phyloP scores from a whole-genome alignment of 129 eudicot genomes.

The Artemisia argyi region DNA sequence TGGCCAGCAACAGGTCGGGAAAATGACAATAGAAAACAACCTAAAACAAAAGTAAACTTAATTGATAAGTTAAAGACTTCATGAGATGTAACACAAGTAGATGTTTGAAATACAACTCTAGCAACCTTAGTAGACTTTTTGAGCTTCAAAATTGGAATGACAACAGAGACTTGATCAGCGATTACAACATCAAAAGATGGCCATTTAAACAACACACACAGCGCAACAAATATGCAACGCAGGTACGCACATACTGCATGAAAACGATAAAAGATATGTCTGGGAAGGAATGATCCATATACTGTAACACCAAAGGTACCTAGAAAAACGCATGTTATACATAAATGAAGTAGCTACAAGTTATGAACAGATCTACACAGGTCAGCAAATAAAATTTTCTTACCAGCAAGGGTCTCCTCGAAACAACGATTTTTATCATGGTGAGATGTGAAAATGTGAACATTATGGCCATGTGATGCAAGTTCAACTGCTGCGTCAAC shows the following conservation, averaged over 20 bases:
- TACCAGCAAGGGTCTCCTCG: slow-evolving; percentile 86
- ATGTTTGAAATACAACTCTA: not conserved
- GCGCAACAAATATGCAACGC: slow-evolving; percentile 93
- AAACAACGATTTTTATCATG: slow-evolving; percentile 85
- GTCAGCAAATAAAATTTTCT: slow-evolving; percentile 4
- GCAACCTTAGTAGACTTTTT: slow-evolving; percentile 81
- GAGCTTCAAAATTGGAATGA: slow-evolving; percentile 80
- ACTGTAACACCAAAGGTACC: slow-evolving; percentile 88
- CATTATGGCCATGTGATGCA: slow-evolving; percentile 82
- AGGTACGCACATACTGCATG: slow-evolving; percentile 96
- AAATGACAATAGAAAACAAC: slow-evolving; percentile 96
- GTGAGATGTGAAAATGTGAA: slow-evolving; percentile 87
- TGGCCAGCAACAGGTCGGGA: slow-evolving; percentile 52
- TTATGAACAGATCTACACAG: slow-evolving; percentile 1
- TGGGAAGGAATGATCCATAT: slow-evolving; percentile 90
- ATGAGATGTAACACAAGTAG: not conserved
- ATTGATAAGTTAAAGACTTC: not conserved
- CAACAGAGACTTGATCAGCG: slow-evolving; percentile 94
- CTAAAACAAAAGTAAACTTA: slow-evolving; percentile 36
- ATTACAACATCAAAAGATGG: slow-evolving; percentile 77
- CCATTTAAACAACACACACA: slow-evolving; percentile 72
- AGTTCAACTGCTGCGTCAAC: slow-evolving; percentile 96
- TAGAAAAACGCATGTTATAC: slow-evolving; percentile 26
- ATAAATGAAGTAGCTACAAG: slow-evolving; percentile 5
- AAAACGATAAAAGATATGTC: slow-evolving; percentile 82